Percentiles rank a stretch among this genome's conserved stretches.
phyloP scores from a whole-genome alignment of 345 rosid species.

The Salix exigua region DNA sequence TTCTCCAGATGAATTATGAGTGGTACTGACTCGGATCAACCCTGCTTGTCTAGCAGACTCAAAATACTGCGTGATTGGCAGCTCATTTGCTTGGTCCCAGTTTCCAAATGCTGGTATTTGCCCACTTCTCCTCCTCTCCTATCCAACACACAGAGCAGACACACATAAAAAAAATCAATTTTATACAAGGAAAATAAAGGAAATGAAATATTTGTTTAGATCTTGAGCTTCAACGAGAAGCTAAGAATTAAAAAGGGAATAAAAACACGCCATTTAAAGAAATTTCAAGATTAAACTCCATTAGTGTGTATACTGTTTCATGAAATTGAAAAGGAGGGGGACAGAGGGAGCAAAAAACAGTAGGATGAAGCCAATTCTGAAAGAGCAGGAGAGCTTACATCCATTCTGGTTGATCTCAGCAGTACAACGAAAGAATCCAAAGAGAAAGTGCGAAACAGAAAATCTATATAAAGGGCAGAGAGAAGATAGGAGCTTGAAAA shows the following conservation, averaged over 20 bases:
- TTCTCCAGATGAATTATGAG: slow-evolving; percentile 52
- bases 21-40: slow-evolving; percentile 48
- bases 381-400: slow-evolving; percentile 14
- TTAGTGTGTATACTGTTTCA: too few species aligned
- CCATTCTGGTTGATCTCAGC: slow-evolving; percentile 8
- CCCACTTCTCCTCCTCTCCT: slow-evolving; percentile 59
- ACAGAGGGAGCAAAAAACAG: neutral
- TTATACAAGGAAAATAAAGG: neutral
- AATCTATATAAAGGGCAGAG: neutral
- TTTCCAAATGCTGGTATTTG: slow-evolving; percentile 88
- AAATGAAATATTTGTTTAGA: neutral
- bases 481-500: neutral
- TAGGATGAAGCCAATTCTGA: neutral
- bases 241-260: too few species aligned
- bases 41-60: slow-evolving; percentile 94
- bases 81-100: slow-evolving; percentile 78
- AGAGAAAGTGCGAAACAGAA: neutral
- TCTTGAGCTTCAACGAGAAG: neutral
- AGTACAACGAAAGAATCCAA: neutral
- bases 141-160: neutral
- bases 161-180: neutral
- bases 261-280: too few species aligned
- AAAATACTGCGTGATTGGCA: slow-evolving; percentile 93
- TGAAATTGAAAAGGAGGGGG: too few species aligned
- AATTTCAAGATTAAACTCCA: too few species aligned